These are phyloP conservation scores for Kondoa malvinella DNA, from an alignment of 768 basidiomycete genomes.

Conservation along the genomic window DNA sequence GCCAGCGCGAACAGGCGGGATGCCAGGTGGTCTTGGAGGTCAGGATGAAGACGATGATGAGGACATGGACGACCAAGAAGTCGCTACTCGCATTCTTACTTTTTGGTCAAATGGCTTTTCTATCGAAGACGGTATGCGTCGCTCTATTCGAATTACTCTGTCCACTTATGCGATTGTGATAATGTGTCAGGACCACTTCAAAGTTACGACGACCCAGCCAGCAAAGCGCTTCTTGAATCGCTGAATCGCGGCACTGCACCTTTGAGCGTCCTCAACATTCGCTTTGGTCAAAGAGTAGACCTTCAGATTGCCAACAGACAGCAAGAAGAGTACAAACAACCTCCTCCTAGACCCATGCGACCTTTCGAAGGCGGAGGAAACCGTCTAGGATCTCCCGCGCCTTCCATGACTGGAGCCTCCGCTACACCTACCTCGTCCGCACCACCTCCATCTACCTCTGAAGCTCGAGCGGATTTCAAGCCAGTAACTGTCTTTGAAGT, in stretches of 20 bases:
- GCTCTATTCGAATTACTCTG: neutral
- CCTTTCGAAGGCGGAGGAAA: conserved; percentile 60
- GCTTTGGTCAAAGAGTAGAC: conserved; percentile 62
- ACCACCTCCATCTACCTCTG: conserved; percentile 29
- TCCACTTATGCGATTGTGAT: too few relatives aligned
- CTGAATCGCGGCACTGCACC: conserved; percentile 73
- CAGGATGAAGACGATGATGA: conserved; percentile 31
- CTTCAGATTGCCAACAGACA: conserved; percentile 56
- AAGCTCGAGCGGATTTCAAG: conserved; percentile 7
- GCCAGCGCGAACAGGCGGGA: conserved; percentile 19
- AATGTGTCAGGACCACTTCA: conserved; percentile 45
- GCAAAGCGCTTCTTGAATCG: conserved; percentile 50
- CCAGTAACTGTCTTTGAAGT: conserved; percentile 49
- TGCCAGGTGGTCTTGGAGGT: conserved; percentile 16
- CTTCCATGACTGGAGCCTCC: conserved; percentile 30
- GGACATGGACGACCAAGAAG: conserved; percentile 29
- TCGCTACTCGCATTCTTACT: conserved; percentile 55
- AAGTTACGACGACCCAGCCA: conserved; percentile 61
- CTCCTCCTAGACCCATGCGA: conserved; percentile 37
- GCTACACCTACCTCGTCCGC: conserved; percentile 25
- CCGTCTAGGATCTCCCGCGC: conserved; percentile 63
- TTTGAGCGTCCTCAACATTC: conserved; percentile 54
- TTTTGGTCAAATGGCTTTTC: conserved; percentile 91
- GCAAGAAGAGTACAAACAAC: conserved; percentile 51
- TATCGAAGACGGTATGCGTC: conserved; percentile 66